Evolutionary conservation across 352 stramenopile genomes (phyloP), one percentile per base, ranked within the genome.

Genomic region (Albugo laibachii): DNA sequence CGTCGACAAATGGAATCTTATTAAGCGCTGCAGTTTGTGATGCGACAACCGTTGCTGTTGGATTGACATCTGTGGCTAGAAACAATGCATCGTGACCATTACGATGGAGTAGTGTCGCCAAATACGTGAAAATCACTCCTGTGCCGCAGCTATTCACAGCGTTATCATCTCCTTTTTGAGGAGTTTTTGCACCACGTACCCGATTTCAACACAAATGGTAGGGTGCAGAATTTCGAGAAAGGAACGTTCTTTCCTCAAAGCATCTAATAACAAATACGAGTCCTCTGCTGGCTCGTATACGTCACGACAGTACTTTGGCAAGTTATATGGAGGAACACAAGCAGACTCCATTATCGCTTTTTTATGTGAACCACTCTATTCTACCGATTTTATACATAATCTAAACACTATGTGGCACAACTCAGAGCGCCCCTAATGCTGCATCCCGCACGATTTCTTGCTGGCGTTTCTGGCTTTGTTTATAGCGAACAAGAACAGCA

Each of bases 271-370:
- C 14, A 99, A 61, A 56, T 92, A 99, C 13, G 95, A 98, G 63
- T 99, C 95, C 49, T 98, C 94, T 13, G 82, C 80, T 18, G 94
- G 95, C 64, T 98, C 93, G 64, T 99, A 99, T 19, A 99, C 91
- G 49, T 95, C 66, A 57, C 62, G 73, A 58, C 79, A 67, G 63
- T 76, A 86, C 36, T 31, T 31, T 31, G 24, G 24, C 24, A 31
- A 31, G 8, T 31, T 31, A 31, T 31, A 31, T 31, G 3, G 24
- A 31, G 24, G 24, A 31, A 31, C 24, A 31, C 24, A 31, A 8
- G 24, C 24, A 3, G 8, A 31, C 24, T 10, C 24, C 24, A 31
- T 31, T 31, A 8, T 31, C 24, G 24, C 3, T 31, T 10, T 31
- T 3, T 31, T 10, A 31, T 31, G 24, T 31, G 24, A 31, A 31